Evolutionary conservation across 495 filamentous ascomycete species (phyloP).

Genomic region (Aspergillus bertholletiae): DNA sequence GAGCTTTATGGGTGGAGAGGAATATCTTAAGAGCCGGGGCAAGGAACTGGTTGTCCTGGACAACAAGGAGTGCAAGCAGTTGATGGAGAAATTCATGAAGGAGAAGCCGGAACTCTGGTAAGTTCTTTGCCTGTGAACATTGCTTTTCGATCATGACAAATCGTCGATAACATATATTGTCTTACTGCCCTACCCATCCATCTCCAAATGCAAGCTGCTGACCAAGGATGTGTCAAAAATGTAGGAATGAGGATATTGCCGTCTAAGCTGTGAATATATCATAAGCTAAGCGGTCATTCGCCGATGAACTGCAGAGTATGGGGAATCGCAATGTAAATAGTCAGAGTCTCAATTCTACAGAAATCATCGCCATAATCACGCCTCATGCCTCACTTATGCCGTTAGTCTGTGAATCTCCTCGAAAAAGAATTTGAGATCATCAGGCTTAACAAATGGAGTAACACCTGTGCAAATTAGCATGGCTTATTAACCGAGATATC

Average conservation of each 20-base stretch:
- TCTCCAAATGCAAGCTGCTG: neutral
- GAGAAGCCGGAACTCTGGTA: conserved; percentile 77
- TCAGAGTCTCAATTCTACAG: conserved; percentile 1
- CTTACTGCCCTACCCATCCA: neutral
- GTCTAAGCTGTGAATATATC: conserved; percentile 43
- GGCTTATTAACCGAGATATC: neutral
- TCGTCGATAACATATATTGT: neutral
- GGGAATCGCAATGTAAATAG: conserved; percentile 10
- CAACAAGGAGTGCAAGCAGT: conserved; percentile 60
- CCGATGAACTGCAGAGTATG: neutral
- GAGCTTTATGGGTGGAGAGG: conserved; percentile 75
- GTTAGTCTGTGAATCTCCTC: conserved; percentile 77
- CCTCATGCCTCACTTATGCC: conserved; percentile 10
- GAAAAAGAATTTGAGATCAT: conserved; percentile 89
- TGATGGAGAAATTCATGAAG: conserved; percentile 76
- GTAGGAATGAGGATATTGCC: conserved; percentile 74
- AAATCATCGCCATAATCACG: conserved; percentile 5
- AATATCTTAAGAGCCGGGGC: conserved; percentile 64
- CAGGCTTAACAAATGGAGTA: conserved; percentile 89
- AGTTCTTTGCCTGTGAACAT: conserved; percentile 21
- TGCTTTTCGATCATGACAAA: neutral
- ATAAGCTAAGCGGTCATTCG: neutral
- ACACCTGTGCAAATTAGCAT: conserved; percentile 56
- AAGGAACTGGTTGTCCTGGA: conserved; percentile 74
- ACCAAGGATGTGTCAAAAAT: conserved; percentile 1